These are phyloP conservation scores for Pythium sp. DNA, from an alignment of 352 stramenopile species.

Conservation along the genomic window DNA sequence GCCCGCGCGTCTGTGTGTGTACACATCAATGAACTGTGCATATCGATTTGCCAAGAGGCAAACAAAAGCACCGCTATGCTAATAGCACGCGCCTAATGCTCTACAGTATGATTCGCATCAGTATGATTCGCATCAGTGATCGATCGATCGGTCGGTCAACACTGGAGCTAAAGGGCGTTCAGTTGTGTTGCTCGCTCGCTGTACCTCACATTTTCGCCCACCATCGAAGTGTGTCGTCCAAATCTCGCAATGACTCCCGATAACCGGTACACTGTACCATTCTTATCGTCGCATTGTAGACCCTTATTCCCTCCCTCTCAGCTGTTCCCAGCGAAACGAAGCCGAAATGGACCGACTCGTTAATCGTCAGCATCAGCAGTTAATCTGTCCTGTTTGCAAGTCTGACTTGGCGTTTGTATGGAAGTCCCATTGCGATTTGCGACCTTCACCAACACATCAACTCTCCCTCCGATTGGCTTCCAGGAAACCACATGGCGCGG, in stretches of 20 bases:
- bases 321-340: neutral
- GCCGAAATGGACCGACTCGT: neutral
- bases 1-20: too few relatives aligned
- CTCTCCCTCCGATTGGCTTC: neutral
- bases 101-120: neutral
- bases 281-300: neutral
- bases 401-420: neutral
- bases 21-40: neutral
- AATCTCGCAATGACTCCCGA: neutral
- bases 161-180: neutral
- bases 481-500: neutral
- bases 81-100: neutral
- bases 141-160: neutral
- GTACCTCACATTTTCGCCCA: neutral
- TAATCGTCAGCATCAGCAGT: neutral
- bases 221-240: neutral
- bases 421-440: neutral
- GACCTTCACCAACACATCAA: neutral
- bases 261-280: neutral
- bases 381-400: neutral
- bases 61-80: neutral
- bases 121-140: neutral
- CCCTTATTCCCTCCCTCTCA: neutral
- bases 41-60: neutral
- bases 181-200: neutral